A percentile compares a stretch with the other conserved stretches of the same genome.
phyloP scores from a whole-genome alignment of 2,329 filamentous ascomycete species.

The Aschersonia sp. region DNA sequence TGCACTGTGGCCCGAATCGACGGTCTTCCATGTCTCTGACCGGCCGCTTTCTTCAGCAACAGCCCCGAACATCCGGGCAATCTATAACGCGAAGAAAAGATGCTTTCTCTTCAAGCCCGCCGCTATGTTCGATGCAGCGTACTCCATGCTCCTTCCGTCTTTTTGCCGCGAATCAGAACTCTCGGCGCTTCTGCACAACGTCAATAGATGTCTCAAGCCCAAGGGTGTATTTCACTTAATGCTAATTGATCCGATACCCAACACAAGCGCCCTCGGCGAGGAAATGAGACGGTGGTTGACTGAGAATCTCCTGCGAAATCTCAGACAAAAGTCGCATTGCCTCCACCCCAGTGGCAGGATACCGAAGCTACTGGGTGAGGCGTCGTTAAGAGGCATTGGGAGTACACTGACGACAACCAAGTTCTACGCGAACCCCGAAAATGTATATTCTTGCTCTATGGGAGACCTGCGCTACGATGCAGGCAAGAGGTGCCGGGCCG shows the following conservation, averaged over 20 bases:
- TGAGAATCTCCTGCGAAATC: slow-evolving; percentile 40
- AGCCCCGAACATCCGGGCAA: neutral
- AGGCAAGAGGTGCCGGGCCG: slow-evolving; percentile 14
- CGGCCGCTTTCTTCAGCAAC: slow-evolving; percentile 2
- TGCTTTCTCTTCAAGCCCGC: slow-evolving; percentile 22
- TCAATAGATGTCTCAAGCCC: slow-evolving; percentile 38
- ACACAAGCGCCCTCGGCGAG: slow-evolving; percentile 39
- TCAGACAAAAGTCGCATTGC: slow-evolving; percentile 44
- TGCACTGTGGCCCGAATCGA: neutral
- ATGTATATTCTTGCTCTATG: slow-evolving; percentile 3
- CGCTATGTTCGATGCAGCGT: slow-evolving; percentile 31
- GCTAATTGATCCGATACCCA: slow-evolving; percentile 47
- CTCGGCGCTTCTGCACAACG: slow-evolving; percentile 37
- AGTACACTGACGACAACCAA: slow-evolving; percentile 32
- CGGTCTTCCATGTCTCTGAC: slow-evolving; percentile 2
- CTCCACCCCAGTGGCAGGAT: slow-evolving; percentile 43
- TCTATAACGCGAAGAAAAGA: slow-evolving; percentile 4
- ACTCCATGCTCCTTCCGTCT: slow-evolving; percentile 40
- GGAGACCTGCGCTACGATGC: neutral
- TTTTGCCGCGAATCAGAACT: slow-evolving; percentile 42
- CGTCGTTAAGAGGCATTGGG: slow-evolving; percentile 31
- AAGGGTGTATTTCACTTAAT: slow-evolving; percentile 43
- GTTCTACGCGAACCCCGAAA: slow-evolving; percentile 29
- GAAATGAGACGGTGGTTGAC: slow-evolving; percentile 46
- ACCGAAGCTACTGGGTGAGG: slow-evolving; percentile 42